Percentiles rank a stretch among this genome's conserved stretches.
Evolutionary conservation across 2,329 filamentous ascomycete species (phyloP).

Genomic region (Xylariaceae sp.): DNA sequence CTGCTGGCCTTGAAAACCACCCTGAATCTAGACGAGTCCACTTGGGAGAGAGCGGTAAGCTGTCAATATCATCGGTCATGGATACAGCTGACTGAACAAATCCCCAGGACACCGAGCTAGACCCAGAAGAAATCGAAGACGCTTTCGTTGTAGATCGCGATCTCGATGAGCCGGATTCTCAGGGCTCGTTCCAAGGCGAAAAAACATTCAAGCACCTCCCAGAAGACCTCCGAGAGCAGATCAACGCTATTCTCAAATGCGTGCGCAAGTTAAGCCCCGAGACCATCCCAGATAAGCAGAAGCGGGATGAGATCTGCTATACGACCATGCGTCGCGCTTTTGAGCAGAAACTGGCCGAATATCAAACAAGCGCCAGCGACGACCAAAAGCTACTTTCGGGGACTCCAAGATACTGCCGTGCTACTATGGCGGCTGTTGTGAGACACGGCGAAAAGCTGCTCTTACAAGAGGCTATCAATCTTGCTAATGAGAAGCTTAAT

Average conservation of each 20-base stretch:
- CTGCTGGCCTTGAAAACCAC: slow-evolving; percentile 40
- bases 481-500: slow-evolving; percentile 30
- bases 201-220: slow-evolving; percentile 42
- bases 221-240: slow-evolving; percentile 48
- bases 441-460: slow-evolving; percentile 70
- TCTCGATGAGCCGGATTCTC: slow-evolving; percentile 46
- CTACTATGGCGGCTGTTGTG: slow-evolving; percentile 62
- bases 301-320: slow-evolving; percentile 44
- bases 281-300: slow-evolving; percentile 46
- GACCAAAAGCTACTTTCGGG: slow-evolving; percentile 37
- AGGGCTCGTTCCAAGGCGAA: slow-evolving; percentile 41
- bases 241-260: slow-evolving; percentile 47
- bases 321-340: slow-evolving; percentile 38
- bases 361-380: slow-evolving; percentile 39
- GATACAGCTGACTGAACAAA: no score
- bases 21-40: slow-evolving; percentile 35
- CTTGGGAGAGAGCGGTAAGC: slow-evolving; percentile 43
- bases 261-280: slow-evolving; percentile 42
- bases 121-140: slow-evolving; percentile 68
- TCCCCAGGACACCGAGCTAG: slow-evolving; percentile 44
- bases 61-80: no score
- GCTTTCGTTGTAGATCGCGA: slow-evolving; percentile 65
- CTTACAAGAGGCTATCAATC: slow-evolving; percentile 48
- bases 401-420: slow-evolving; percentile 32
- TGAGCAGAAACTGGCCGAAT: slow-evolving; percentile 37